Base-by-base conservation (phyloP, 108 stramenopile genomes). In the Chaetoceros muelleri region DNA sequence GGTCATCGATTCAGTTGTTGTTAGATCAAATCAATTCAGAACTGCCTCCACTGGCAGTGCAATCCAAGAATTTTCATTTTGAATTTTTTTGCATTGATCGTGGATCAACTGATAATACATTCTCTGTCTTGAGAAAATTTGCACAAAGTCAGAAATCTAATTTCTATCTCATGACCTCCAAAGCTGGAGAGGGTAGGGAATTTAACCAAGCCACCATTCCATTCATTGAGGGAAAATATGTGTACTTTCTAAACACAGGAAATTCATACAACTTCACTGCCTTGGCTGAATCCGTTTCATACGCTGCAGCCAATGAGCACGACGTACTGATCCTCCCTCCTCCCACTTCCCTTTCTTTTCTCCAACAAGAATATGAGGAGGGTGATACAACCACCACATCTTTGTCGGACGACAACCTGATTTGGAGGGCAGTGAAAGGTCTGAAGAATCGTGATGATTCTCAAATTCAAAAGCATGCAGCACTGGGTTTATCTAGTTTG, bases 401-500 rank as follows among this genome's bases (percentile, higher is more conserved):
- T n/a, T n/a, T n/a, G n/a, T n/a, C n/a, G n/a, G 26, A 28, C 28
- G 53, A 54, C 19, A 16, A 54, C 3, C 53, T 24, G 19, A 54
- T 54, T 10, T 54, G 53, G 53, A 28, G 8, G 7, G 7, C 5
- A 28, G 26, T 54, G 23, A 5, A 10, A 54, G 22, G 27, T 21
- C 53, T 5, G n/a, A 20, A 19, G 20, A 50, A 21, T 50, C 49
- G 22, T 21, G 22, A 50, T 21, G 49, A 50, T 21, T 18, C 49
- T 50, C n/a, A 54, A 10, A 28, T 24, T n/a, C 53, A 54, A 28
- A 54, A 54, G 13, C 27, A 54, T 54, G 53, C n/a, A n/a, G n/a
- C n/a, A n/a, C n/a, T n/a, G n/a, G n/a, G n/a, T n/a, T n/a, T n/a
- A n/a, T n/a, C n/a, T n/a, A n/a, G n/a, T n/a, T n/a, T n/a, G n/a